Evolutionary conservation across 2,329 filamentous ascomycete species (phyloP).

Genomic region (Cladosporium austrohemisphaericum): DNA sequence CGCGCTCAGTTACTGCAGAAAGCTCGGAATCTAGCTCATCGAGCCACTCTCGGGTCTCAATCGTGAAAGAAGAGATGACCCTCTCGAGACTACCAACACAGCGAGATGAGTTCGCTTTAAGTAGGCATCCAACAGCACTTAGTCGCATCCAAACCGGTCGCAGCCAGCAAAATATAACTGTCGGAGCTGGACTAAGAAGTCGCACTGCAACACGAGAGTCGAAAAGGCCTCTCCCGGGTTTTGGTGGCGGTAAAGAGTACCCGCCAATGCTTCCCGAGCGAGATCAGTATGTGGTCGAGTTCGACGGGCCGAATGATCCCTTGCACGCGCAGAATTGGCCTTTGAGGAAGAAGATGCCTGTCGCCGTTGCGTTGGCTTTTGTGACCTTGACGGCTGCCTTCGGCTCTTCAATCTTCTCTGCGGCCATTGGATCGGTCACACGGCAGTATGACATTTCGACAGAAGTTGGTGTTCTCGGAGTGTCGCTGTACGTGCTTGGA

Average conservation of each 20-base stretch:
- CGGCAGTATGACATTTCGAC: slow-evolving; percentile 40
- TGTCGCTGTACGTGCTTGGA: slow-evolving; percentile 44
- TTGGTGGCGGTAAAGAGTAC: slow-evolving; percentile 68
- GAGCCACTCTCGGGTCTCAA: slow-evolving; percentile 29
- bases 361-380: slow-evolving; percentile 66
- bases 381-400: slow-evolving; percentile 70
- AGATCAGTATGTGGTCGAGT: slow-evolving; percentile 76
- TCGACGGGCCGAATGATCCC: slow-evolving; percentile 78
- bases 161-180: slow-evolving; percentile 66
- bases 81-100: slow-evolving; percentile 64
- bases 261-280: slow-evolving; percentile 65
- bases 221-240: slow-evolving; percentile 59
- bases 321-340: slow-evolving; percentile 87
- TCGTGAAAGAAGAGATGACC: slow-evolving; percentile 39
- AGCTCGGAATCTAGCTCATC: slow-evolving; percentile 41
- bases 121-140: slow-evolving; percentile 65
- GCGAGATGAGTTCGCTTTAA: slow-evolving; percentile 52
- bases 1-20: slow-evolving; percentile 52
- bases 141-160: slow-evolving; percentile 66
- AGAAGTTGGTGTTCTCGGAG: slow-evolving; percentile 44
- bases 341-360: slow-evolving; percentile 69
- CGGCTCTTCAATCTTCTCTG: slow-evolving; percentile 50
- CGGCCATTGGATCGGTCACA: slow-evolving; percentile 43
- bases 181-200: slow-evolving; percentile 51
- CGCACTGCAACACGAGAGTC: slow-evolving; percentile 48